Evolutionary conservation across 1,284 basidiomycete genomes (phyloP).

Genomic region (Lentinula novae-zelandiae): DNA sequence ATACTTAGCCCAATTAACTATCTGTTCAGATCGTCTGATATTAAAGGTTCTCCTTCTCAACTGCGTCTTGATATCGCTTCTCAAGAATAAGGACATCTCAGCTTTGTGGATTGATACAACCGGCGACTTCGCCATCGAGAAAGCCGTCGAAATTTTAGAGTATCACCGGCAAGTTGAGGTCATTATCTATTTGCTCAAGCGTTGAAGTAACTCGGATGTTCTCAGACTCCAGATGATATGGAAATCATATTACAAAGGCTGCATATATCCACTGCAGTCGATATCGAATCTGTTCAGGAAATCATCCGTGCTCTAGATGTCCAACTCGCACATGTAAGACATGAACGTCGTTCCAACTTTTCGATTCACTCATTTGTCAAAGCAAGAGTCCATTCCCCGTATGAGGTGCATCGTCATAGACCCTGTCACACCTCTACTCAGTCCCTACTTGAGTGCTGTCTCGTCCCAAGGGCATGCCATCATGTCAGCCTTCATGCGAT

Average conservation of each 20-base stretch:
- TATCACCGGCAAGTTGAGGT: conserved; percentile 30
- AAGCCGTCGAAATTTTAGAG: conserved; percentile 36
- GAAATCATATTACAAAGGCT: conserved; percentile 26
- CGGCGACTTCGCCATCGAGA: conserved; percentile 59
- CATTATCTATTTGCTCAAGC: neutral
- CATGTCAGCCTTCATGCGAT: conserved; percentile 70
- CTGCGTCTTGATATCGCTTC: conserved; percentile 49
- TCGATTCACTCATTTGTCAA: neutral
- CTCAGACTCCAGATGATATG: neutral
- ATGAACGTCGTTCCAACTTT: neutral
- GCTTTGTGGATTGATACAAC: conserved; percentile 70
- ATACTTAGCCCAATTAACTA: neutral
- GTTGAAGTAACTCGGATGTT: neutral
- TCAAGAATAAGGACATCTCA: conserved; percentile 28
- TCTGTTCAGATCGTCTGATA: neutral
- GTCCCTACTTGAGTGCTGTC: conserved; percentile 56
- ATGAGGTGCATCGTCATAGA: conserved; percentile 56
- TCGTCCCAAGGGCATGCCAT: conserved; percentile 73
- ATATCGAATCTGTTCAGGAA: conserved; percentile 10
- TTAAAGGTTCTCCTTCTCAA: conserved; percentile 55
- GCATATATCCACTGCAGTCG: conserved; percentile 18
- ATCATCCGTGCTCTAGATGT: conserved; percentile 4
- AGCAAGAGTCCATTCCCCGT: neutral
- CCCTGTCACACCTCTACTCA: conserved; percentile 61
- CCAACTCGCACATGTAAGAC: neutral